phyloP scores from a whole-genome alignment of 2,329 filamentous ascomycete genomes.

The Colletotrichum sp. region DNA sequence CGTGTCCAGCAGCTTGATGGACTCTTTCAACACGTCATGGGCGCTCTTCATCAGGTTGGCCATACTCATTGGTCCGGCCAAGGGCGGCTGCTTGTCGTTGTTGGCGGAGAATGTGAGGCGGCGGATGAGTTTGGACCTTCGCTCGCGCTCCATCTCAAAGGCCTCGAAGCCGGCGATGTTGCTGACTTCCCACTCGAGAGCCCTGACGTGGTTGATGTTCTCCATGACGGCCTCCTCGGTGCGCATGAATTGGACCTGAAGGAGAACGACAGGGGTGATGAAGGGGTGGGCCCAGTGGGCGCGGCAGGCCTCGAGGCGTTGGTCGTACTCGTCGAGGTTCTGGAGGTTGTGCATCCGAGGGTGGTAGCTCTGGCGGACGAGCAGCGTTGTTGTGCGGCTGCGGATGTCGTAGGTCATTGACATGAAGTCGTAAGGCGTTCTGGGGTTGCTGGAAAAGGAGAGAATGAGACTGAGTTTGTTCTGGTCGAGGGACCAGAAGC shows the following conservation, averaged over 20 bases:
- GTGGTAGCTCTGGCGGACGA: slow-evolving; percentile 49
- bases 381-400: slow-evolving; percentile 41
- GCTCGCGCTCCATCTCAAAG: slow-evolving; percentile 27
- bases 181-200: slow-evolving; percentile 46
- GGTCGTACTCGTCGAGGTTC: slow-evolving; percentile 50
- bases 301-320: slow-evolving; percentile 47
- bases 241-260: slow-evolving; percentile 50
- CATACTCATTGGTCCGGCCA: slow-evolving; percentile 43
- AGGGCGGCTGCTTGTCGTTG: not conserved
- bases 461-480: slow-evolving; percentile 45
- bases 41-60: slow-evolving; percentile 53
- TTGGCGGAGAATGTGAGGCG: not conserved
- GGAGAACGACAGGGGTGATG: slow-evolving; percentile 48
- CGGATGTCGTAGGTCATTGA: slow-evolving; percentile 49
- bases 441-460: slow-evolving; percentile 48
- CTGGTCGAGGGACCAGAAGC: slow-evolving; percentile 43
- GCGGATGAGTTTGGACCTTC: slow-evolving; percentile 24
- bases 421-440: slow-evolving; percentile 50
- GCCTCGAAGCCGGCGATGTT: slow-evolving; percentile 44
- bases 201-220: slow-evolving; percentile 46
- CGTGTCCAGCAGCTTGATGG: slow-evolving; percentile 50
- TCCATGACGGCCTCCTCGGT: slow-evolving; percentile 49
- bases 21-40: slow-evolving; percentile 49
- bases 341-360: slow-evolving; percentile 44
- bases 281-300: slow-evolving; percentile 51